Evolutionary conservation across 192 early-diverging fungal genomes (phyloP), one percentile per base, ranked within the genome.

Genomic region (Mortierella antarctica): DNA sequence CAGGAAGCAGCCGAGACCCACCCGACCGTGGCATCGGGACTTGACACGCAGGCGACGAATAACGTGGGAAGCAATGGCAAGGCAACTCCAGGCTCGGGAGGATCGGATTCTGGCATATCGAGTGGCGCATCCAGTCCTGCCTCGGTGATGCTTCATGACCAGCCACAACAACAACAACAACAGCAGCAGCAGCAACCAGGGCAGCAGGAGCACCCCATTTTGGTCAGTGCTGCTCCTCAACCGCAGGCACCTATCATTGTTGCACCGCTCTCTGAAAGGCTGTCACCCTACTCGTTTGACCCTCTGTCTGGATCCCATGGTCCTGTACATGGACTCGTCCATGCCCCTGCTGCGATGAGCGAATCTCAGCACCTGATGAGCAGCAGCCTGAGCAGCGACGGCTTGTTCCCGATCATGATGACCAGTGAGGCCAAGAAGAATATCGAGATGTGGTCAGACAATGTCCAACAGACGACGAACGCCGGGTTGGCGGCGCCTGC

Each of bases 371-470:
- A 31, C 31, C 31, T 31, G 3, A 31, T 31, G 31, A 31, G 31
- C 60, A 64, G 47, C 60, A 62, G 23, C 39, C 62, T 57, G 54
- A 65, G 46, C 61, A 66, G n/a, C 49, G 67, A 20, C 14, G 18
- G 23, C 14, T 55, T 46, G 52, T 10, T 50, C 20, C 57, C 23
- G 31, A 31, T 17, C 74, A 45, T 55, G 62, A 48, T 67, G 59
- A 68, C 49, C 10, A 61, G 46, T 18, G 70, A 71, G 40, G 70
- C 65, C 59, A 71, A 64, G 54, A 71, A 64, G 44, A 55, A 72
- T 50, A 67, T 68, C 15, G 70, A 72, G 45, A 20, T 57, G 1
- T 58, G 64, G 65, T 57, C 64, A 1, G 51, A 57, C 59, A 67
- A 63, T 15, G 53, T 70, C 13, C 62, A 42, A 9, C 31, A 31